These are phyloP conservation scores for Triangularia setosa DNA, from an alignment of 2,329 filamentous ascomycete species.

Conservation along the genomic window DNA sequence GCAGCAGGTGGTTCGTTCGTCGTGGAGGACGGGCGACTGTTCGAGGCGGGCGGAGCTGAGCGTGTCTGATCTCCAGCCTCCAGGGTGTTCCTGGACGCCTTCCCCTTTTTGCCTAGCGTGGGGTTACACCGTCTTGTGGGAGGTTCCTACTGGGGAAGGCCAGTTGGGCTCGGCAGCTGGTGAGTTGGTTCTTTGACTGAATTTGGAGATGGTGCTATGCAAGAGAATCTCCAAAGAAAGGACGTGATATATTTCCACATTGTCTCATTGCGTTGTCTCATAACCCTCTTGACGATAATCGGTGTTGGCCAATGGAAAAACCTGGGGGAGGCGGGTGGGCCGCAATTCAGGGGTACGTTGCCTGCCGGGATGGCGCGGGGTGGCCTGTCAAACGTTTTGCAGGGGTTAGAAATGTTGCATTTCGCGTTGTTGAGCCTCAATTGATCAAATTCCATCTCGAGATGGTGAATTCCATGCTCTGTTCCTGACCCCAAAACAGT, in stretches of 20 bases:
- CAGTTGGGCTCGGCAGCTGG: conserved; percentile 2
- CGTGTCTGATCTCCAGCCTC: not conserved
- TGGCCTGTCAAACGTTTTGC: not conserved
- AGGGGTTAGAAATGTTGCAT: not conserved
- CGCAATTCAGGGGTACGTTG: conserved; percentile 4
- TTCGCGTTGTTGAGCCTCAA: not conserved
- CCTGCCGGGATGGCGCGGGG: conserved; percentile 4
- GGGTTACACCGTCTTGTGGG: conserved; percentile 2
- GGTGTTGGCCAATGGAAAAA: not conserved
- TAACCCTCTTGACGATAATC: not conserved
- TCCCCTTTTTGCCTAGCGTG: conserved; percentile 15
- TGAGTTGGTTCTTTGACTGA: not conserved
- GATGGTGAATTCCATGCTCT: not conserved
- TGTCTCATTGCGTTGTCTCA: not conserved
- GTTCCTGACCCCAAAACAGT: not conserved
- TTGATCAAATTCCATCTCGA: not conserved
- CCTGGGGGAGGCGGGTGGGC: not conserved
- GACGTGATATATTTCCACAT: not conserved
- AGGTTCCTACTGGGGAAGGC: conserved; percentile 9
- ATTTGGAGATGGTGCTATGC: not conserved
- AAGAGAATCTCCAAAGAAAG: not conserved
- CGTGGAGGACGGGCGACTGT: not conserved
- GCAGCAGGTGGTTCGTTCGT: not conserved
- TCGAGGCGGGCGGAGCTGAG: conserved; percentile 3
- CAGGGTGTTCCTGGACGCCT: conserved; percentile 2